These are phyloP conservation scores for Coniochaeta hoffmannii DNA, from an alignment of 2,329 filamentous ascomycete species.

Conservation along the genomic window DNA sequence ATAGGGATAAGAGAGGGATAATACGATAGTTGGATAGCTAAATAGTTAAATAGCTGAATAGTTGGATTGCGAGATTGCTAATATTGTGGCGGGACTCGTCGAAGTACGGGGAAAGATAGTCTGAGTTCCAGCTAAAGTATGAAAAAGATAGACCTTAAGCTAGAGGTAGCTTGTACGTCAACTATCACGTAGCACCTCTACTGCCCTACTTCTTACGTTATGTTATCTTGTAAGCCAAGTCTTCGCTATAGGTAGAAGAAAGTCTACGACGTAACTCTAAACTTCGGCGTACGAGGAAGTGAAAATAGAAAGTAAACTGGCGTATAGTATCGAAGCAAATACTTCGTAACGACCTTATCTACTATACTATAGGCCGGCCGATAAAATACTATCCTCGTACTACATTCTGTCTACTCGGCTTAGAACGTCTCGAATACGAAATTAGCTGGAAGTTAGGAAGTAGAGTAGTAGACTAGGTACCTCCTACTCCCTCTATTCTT, in stretches of 20 bases:
- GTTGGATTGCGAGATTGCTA: neutral
- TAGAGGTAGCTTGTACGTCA: neutral
- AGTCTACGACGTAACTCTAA: neutral
- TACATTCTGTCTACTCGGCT: neutral
- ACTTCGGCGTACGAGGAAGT: neutral
- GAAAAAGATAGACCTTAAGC: neutral
- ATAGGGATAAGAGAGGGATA: neutral
- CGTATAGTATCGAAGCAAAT: neutral
- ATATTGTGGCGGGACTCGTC: neutral
- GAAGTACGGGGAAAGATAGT: neutral
- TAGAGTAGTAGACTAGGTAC: neutral
- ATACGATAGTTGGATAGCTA: neutral
- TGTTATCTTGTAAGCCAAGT: neutral
- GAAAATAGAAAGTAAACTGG: neutral
- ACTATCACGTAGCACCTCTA: neutral
- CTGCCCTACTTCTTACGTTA: neutral
- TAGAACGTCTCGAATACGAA: neutral
- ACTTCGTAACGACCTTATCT: neutral
- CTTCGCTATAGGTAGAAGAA: neutral
- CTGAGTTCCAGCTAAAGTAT: neutral
- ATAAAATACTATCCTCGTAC: neutral
- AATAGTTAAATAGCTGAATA: no score
- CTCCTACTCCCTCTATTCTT: constrained; percentile 6
- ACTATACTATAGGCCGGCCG: neutral
- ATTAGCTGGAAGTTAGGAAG: neutral